Evolutionary conservation across 192 early-diverging fungal genomes (phyloP), one percentile per base, ranked within the genome.

Genomic region (Podila epigama): DNA sequence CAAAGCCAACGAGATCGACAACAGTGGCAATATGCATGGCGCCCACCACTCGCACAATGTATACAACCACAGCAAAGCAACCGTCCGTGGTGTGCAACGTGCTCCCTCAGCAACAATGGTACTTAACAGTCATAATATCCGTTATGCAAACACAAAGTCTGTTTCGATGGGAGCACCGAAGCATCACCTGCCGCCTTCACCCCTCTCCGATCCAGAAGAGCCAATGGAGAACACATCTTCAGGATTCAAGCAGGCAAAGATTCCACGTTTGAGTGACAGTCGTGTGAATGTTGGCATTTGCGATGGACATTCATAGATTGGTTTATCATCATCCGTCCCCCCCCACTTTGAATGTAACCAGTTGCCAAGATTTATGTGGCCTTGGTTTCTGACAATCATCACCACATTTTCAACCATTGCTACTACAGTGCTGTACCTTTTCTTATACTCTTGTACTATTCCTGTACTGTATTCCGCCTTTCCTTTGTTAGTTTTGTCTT

Each of bases 111-210:
- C 71, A 56, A 41, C 71, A 3, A 32, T 75, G 41, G 64, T 62
- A 34, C 71, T 75, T 39, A 75, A 75, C 54, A 56, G 64, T 2
- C 60, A 51, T 10, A 58, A 57, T 48, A 57, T 75, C 20, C 71
- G 71, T 15, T 66, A 66, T 62, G 40, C 65, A 2, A 28, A 35
- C 18, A 25, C 28, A 33, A 67, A 62, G 36, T 32, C 39, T 28
- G 13, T 29, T 7, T 10, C 39, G 18, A 40, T 59, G 61, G 56
- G 3, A n/a, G n/a, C n/a, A n/a, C n/a, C n/a, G 36, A 42, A 29
- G 15, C 34, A 32, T 9, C 40, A 50, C 41, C 27, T 54, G 52
- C 29, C 52, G 15, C 33, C 57, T 5, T 41, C 61, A 50, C 20
- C 62, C 29, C 11, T 29, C 4, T 44, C 27, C 16, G 42, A 44